Conservation (phyloP, 2,329 filamentous ascomycete genomes). For the Teratosphaeria viscida region DNA sequence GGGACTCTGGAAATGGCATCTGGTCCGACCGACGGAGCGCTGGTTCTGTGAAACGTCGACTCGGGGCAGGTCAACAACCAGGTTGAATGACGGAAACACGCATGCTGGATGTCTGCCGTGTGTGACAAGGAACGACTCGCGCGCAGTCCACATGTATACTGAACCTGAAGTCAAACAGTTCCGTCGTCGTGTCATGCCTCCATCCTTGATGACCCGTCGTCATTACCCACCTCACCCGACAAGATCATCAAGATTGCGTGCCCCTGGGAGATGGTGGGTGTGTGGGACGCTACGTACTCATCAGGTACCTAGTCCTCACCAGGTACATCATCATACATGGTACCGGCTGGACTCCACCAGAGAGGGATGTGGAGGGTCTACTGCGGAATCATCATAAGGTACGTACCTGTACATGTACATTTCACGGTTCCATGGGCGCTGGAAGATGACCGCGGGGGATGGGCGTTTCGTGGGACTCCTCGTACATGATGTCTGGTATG, state of each 20-base stretch:
- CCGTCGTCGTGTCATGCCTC: background rate
- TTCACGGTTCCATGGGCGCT: too few relatives aligned
- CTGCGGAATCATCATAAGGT: too few relatives aligned
- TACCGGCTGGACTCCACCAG: too few relatives aligned
- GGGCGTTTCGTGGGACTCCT: background rate
- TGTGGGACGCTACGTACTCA: background rate
- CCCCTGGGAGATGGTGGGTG: background rate
- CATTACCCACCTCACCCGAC: background rate
- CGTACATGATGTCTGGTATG: too few relatives aligned
- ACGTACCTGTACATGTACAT: too few relatives aligned
- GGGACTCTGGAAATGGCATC: background rate
- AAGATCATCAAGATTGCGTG: background rate
- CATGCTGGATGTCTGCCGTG: background rate
- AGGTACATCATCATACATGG: too few relatives aligned
- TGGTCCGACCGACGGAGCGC: background rate
- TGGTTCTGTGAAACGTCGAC: background rate
- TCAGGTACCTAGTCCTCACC: too few relatives aligned
- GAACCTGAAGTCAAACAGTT: background rate
- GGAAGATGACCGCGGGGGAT: too few relatives aligned
- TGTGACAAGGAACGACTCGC: background rate
- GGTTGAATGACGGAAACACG: background rate
- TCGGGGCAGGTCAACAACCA: background rate
- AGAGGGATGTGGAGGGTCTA: too few relatives aligned
- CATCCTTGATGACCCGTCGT: background rate
- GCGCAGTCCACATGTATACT: background rate